These are phyloP conservation scores for Arachis stenosperma DNA, from an alignment of 306 rosid genomes.

Conservation along the genomic window DNA sequence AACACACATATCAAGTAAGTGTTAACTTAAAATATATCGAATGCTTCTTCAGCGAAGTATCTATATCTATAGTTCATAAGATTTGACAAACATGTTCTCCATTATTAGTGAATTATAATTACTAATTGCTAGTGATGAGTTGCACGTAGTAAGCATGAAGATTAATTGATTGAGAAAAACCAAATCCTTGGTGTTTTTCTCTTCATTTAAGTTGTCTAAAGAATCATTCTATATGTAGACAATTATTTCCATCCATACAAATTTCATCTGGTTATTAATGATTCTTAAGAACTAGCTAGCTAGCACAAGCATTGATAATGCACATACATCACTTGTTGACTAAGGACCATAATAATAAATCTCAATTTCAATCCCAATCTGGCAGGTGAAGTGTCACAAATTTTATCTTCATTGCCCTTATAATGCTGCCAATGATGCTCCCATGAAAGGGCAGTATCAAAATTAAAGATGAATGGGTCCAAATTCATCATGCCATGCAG, in stretches of 20 bases:
- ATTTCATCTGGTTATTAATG: slow-evolving; percentile 14
- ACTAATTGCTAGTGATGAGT: not conserved
- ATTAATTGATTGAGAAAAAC: not conserved
- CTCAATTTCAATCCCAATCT: not conserved
- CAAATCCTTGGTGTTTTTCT: not conserved
- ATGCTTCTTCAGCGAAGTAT: too few relatives aligned
- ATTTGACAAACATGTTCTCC: too few relatives aligned
- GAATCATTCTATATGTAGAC: slow-evolving; percentile 26
- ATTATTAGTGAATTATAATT: not conserved
- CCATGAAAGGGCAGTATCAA: slow-evolving; percentile 39
- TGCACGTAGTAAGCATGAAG: not conserved
- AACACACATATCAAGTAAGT: too few relatives aligned
- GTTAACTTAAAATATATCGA: too few relatives aligned
- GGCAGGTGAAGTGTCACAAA: slow-evolving; percentile 36
- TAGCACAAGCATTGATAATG: not conserved
- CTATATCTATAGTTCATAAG: too few relatives aligned
- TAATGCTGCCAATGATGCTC: slow-evolving; percentile 35
- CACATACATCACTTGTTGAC: slow-evolving; percentile 11
- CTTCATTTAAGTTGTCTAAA: not conserved
- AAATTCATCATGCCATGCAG: slow-evolving; percentile 2
- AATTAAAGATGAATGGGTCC: slow-evolving; percentile 43
- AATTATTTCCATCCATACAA: not conserved
- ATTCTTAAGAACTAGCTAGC: too few relatives aligned
- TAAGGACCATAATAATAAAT: slow-evolving; percentile 3
- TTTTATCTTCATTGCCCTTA: slow-evolving; percentile 12